These are phyloP conservation scores for Ogataea hybrid DNA, from an alignment of 1,139 yeast species.

Conservation along the genomic window DNA sequence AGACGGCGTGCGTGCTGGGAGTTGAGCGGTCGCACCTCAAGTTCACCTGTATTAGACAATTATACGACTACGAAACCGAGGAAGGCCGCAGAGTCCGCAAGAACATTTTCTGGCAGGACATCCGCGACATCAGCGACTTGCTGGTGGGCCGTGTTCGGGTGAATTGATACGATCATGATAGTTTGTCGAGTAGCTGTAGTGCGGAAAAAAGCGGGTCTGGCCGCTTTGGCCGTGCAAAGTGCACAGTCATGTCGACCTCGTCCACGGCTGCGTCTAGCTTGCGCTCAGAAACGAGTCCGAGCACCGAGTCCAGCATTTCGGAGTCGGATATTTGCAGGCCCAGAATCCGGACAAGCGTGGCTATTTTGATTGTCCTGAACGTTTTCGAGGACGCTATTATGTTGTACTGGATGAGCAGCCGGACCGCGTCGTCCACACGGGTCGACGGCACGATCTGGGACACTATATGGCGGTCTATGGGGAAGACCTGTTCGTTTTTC, in stretches of 20 bases:
- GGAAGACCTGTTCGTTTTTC: constrained; percentile 2
- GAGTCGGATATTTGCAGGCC: constrained; percentile 7
- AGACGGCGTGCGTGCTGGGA: constrained; percentile 86
- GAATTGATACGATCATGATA: constrained; percentile 4
- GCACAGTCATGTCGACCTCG: constrained; percentile 15
- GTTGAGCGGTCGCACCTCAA: constrained; percentile 73
- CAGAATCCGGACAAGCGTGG: constrained; percentile 8
- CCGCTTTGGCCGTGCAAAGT: constrained; percentile 9
- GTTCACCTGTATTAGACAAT: constrained; percentile 68
- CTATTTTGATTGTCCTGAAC: constrained; percentile 15
- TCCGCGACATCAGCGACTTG: constrained; percentile 78
- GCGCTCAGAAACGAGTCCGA: constrained; percentile 16
- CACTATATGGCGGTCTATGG: neutral
- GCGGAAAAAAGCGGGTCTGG: neutral
- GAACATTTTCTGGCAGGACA: constrained; percentile 74
- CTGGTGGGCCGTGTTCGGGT: constrained; percentile 68
- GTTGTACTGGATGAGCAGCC: constrained; percentile 17
- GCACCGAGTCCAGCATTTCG: constrained; percentile 12
- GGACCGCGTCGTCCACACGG: neutral
- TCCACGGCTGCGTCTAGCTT: constrained; percentile 22
- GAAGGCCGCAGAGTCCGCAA: constrained; percentile 82
- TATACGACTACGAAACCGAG: constrained; percentile 87
- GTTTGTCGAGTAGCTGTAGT: constrained; percentile 3
- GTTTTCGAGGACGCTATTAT: constrained; percentile 18
- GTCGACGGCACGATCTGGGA: neutral